Base-by-base conservation (phyloP, 2,329 filamentous ascomycete species). In the Exophiala sp. region DNA sequence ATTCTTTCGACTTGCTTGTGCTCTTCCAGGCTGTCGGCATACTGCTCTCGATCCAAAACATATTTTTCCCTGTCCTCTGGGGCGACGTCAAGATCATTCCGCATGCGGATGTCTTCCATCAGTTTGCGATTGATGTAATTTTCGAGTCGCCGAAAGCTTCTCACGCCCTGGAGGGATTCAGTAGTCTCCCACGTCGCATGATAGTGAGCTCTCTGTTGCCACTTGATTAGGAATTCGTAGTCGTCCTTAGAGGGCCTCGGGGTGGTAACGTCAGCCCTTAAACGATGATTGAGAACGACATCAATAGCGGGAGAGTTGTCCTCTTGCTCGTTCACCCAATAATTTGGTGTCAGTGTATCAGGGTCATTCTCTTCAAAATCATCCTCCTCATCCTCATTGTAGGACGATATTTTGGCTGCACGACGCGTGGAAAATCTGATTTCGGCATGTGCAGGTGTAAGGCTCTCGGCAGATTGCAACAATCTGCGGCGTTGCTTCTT, bases 121-220 rank as follows among this genome's bases (percentile, higher is more conserved):
- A 96, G 84, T 38, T 87, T 78, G 69, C 91, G 95, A 64, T 86
- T 85, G 71, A 89, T 91, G 75, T 97, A 99, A 69, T 99, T 99
- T 67, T 97, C 94, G 6, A 99, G 80, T 54, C 91, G 91, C 45
- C 91, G 88, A 62, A 87, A 86, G 57, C 94, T 92, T 58, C 89
- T 89, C 67, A 86, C 87, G n/a, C 85, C 82, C 20, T 83, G 79
- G 24, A 96, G 81, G 16, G 78, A 81, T 51, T 89, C 85, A 55
- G 86, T 86, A 0, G 85, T 86, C 71, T 97, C 91, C 92, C 94
- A 99, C 0, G 91, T 95, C 52, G 95, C 89, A 74, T 99, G 94
- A 63, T 95, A 86, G 69, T 99, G 91, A 9, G 94, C 95, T 71
- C 91, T 89, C 62, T 87, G 89, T 71, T 96, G 89, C 94, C 95